A percentile compares a stretch with the other conserved stretches of the same genome.
phyloP scores from a whole-genome alignment of 2,329 filamentous ascomycete species.

The Westerdykella sp. region DNA sequence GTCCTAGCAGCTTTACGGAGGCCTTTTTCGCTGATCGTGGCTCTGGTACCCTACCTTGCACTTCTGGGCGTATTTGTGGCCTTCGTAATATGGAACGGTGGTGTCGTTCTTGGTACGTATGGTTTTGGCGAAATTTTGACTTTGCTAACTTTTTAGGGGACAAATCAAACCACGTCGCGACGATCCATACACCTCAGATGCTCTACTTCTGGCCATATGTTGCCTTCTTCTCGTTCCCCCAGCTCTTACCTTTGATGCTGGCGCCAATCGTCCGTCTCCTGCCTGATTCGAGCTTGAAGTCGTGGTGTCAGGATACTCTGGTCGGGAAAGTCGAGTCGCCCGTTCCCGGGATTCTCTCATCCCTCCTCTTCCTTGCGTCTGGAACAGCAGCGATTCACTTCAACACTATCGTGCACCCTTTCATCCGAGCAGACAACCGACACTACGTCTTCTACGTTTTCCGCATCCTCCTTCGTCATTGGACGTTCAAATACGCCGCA shows the following conservation, averaged over 20 bases:
- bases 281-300: slow-evolving; percentile 10
- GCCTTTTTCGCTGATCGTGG: slow-evolving; percentile 35
- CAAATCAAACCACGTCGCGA: slow-evolving; percentile 88
- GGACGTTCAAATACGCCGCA: slow-evolving; percentile 59
- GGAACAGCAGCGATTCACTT: slow-evolving; percentile 56
- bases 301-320: slow-evolving; percentile 4
- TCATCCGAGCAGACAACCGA: slow-evolving; percentile 90
- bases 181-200: slow-evolving; percentile 84
- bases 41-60: slow-evolving; percentile 49
- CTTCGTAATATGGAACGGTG: slow-evolving; percentile 82
- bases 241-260: slow-evolving; percentile 56
- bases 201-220: slow-evolving; percentile 93
- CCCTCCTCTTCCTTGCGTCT: slow-evolving; percentile 26
- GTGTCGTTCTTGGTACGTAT: slow-evolving; percentile 76
- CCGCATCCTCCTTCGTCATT: slow-evolving; percentile 65
- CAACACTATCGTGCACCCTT: slow-evolving; percentile 94
- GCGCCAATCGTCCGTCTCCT: slow-evolving; percentile 26
- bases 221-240: slow-evolving; percentile 79
- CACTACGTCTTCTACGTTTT: slow-evolving; percentile 98
- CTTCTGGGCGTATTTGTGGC: slow-evolving; percentile 61
- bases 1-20: slow-evolving; percentile 49
- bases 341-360: slow-evolving; percentile 17
- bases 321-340: not conserved
- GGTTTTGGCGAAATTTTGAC: not conserved
- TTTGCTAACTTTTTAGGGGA: slow-evolving; percentile 55